phyloP scores from a whole-genome alignment of 2,329 filamentous ascomycete species.

The Fonsecaea erecta region DNA sequence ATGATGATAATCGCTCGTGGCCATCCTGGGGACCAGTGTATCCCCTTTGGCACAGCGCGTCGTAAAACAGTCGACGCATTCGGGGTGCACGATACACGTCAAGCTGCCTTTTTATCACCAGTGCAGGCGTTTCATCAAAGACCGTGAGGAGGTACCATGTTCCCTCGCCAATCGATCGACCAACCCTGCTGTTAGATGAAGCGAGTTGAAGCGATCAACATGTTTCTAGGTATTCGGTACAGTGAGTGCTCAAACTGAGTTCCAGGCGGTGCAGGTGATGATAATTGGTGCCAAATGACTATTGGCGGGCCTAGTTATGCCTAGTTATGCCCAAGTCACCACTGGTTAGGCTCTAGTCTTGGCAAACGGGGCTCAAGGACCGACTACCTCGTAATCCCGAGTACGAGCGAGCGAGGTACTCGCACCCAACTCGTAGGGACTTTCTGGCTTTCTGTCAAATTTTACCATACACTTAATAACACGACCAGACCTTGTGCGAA shows the following conservation, averaged over 20 bases:
- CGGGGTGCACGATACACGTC: not conserved
- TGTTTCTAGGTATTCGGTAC: not conserved
- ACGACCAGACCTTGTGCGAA: not conserved
- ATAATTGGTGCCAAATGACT: not conserved
- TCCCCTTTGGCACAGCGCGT: constrained; percentile 10
- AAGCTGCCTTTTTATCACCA: not conserved
- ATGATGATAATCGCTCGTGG: not conserved
- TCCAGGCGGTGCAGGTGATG: not conserved
- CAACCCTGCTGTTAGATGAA: not conserved
- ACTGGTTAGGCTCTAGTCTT: not conserved
- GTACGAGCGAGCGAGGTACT: too few species aligned
- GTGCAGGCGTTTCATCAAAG: not conserved
- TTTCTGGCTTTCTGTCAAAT: too few species aligned
- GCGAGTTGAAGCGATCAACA: not conserved
- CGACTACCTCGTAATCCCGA: too few species aligned
- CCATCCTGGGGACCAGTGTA: not conserved
- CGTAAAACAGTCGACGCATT: constrained; percentile 5
- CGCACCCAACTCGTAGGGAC: too few species aligned
- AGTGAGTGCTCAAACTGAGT: not conserved
- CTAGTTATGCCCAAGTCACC: not conserved
- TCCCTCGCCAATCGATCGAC: not conserved
- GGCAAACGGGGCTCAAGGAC: not conserved
- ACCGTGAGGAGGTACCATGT: not conserved
- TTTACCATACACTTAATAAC: not conserved
- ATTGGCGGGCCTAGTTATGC: not conserved